Base-by-base conservation (phyloP, 495 filamentous ascomycete genomes). In the Trichoderma virens region DNA sequence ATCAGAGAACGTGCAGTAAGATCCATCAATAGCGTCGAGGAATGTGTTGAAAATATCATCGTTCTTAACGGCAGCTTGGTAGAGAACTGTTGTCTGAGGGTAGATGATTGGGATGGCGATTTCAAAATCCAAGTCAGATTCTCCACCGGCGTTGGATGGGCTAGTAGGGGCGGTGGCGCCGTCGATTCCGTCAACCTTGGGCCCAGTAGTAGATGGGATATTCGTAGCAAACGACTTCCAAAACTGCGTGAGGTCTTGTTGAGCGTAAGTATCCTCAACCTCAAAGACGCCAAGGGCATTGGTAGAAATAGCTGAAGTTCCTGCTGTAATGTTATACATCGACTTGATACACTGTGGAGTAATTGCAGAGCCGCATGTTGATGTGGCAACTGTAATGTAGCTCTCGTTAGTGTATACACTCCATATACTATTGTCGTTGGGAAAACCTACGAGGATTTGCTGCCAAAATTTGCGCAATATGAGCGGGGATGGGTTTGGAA, bases 11-110 rank as follows among this genome's bases (percentile, higher is more conserved):
- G 75, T 64, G 76, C 81, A 88, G 70, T 87, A 86, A 20, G 79
- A 82, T 6, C 83, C 86, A 65, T 88, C 86, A 30, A 88, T 80
- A 25, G 85, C 85, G 65, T 56, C 51, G 27, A 56, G 51, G 25
- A 56, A 56, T 1, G 51, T 56, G 27, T 76, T 73, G 25, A 72
- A 70, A 65, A 76, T 72, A 59, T 72, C 72, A 71, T 62, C 9
- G 28, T 30, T 28, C 13, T 30, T 63, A 5, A 63, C 28, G 30
- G 25, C 18, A 31, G 77, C 78, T 65, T 88, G 84, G 72, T 79
- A 87, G 16, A 89, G 74, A 13, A 84, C 77, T 0, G 79, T 78
- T 25, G 79, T 82, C 67, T 88, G 86, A 0, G 86, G 86, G 71
- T 79, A 85, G 70, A 87, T 79, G 25, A 78, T 65, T 0, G 75